Base-by-base conservation (phyloP, 805 yeast species). In the Yamadazyma olivae region DNA sequence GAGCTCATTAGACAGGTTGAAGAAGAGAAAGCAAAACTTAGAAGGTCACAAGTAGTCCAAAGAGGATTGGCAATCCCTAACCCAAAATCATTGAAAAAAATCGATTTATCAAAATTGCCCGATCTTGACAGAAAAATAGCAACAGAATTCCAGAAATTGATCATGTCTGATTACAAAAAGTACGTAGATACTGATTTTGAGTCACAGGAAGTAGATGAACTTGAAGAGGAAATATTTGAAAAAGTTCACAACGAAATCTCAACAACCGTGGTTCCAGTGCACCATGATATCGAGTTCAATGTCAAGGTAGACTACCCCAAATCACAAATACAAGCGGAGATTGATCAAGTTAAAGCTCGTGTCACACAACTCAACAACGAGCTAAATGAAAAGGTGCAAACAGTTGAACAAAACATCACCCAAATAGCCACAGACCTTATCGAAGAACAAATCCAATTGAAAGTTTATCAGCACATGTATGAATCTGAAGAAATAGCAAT, bases 21-120 rank as follows among this genome's bases (percentile, higher is more conserved):
- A 7, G 58, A 51, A 16, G 59, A 59, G 36, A 50, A 49, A 36
- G 53, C 60, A 4, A 54, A 51, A 23, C 44, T 59, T 6, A 53
- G 77, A 26, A 48, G 77, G 32, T 72, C 83, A 0, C 67, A 60
- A 39, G 79, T 63, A 1, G 54, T 75, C 1, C 76, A 72, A 46
- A 52, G 55, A 33, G 72, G 64, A 0, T 57, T 79, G 6, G 60
- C 64, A 0, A 58, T 73, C 10, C 79, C 78, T 1, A 32, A 59
- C 30, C 61, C 59, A 1, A 32, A 10, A n/a, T 34, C 25, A 5
- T 22, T 43, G 6, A 43, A 36, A 21, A 12, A 15, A 6, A 6
- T 30, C 3, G 39, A 39, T 8, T 5, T 16, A 15, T 3, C 27
- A 7, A 14, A 22, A 2, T 12, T 13, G 14, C 14, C 30, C 1